Evolutionary conservation across 2,329 filamentous ascomycete species (phyloP).

Genomic region (Aspergillus ustus): DNA sequence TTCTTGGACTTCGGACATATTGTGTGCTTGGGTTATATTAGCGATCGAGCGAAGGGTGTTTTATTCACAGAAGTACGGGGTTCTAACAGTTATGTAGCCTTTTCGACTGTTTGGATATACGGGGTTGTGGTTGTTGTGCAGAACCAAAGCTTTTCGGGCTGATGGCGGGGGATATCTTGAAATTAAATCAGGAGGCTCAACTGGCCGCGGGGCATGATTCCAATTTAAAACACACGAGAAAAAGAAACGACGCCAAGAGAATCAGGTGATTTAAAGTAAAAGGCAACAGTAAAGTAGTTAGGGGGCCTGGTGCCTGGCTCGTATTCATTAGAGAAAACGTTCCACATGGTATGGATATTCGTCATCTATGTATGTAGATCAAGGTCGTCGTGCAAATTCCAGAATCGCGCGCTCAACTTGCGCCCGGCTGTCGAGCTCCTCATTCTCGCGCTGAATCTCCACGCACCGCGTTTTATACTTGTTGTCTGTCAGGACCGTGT

Average conservation of each 20-base stretch:
- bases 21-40: background rate
- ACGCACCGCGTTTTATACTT: constrained; percentile 8
- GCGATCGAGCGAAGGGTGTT: background rate
- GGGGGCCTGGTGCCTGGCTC: background rate
- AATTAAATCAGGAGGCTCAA: background rate
- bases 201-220: too few relatives aligned
- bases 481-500: background rate
- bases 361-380: background rate
- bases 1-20: background rate
- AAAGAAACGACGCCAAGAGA: background rate
- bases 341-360: too few relatives aligned
- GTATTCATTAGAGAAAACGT: background rate
- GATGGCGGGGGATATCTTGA: background rate
- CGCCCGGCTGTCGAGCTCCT: constrained; percentile 1
- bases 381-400: background rate
- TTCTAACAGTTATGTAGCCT: background rate
- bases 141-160: background rate
- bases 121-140: background rate
- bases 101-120: background rate
- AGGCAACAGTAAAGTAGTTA: too few relatives aligned
- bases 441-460: constrained; percentile 8
- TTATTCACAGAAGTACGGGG: too few relatives aligned
- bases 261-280: background rate
- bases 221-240: too few relatives aligned
- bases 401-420: background rate